Evolutionary conservation across 164 flowering plant genomes (phyloP).

Genomic region (Buxus sempervirens): DNA sequence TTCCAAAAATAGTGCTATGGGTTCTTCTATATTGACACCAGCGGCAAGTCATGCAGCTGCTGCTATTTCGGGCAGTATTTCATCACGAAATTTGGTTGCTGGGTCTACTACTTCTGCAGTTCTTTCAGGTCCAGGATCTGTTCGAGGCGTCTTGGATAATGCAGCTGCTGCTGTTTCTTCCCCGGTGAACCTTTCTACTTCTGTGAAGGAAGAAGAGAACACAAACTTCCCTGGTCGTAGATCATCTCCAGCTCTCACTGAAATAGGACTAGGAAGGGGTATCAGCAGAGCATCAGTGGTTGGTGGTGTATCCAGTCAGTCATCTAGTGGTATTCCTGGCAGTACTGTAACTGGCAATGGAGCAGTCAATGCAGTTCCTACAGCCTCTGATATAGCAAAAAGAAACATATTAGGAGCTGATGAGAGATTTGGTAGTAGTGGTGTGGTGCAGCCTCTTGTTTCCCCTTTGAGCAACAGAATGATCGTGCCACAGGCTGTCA

Average conservation of each 20-base stretch:
- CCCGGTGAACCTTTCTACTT: constrained; percentile 40
- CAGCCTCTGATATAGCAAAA: constrained; percentile 63
- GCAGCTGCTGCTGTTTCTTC: constrained; percentile 39
- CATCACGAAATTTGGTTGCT: constrained; percentile 37
- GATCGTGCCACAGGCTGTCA: constrained; percentile 58
- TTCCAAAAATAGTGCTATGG: constrained; percentile 45
- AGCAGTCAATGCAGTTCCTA: constrained; percentile 41
- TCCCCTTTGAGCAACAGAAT: constrained; percentile 66
- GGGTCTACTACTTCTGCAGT: constrained; percentile 37
- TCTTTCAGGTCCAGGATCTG: constrained; percentile 43
- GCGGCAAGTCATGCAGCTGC: constrained; percentile 40
- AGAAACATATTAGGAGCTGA: constrained; percentile 66
- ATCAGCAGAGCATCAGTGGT: constrained; percentile 42
- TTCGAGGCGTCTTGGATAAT: constrained; percentile 45
- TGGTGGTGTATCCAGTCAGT: constrained; percentile 47
- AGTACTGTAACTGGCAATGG: constrained; percentile 45
- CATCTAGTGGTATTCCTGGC: constrained; percentile 49
- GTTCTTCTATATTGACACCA: constrained; percentile 55
- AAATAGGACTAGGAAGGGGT: constrained; percentile 53
- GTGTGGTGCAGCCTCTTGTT: constrained; percentile 52
- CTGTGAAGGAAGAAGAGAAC: constrained; percentile 72
- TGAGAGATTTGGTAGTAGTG: constrained; percentile 64
- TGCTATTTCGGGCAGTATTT: constrained; percentile 32
- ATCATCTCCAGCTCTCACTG: constrained; percentile 67
- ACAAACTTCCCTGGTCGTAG: constrained; percentile 55